A percentile compares a stretch with the other conserved stretches of the same genome.
Conservation (phyloP, 306 rosid species). For the Cucurbita pepo region DNA sequence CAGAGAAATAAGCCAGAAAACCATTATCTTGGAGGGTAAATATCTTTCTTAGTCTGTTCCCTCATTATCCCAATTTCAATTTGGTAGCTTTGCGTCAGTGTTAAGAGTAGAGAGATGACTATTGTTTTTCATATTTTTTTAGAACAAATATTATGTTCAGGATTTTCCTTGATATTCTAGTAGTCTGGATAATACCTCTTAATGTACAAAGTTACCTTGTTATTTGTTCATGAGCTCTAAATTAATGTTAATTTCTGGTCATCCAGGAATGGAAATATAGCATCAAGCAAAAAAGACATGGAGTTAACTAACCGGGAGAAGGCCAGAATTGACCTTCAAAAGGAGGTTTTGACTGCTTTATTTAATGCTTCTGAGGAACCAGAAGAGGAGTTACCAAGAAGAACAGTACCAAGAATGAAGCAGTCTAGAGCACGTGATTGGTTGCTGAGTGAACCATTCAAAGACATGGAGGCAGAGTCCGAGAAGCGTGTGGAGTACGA, state of each 20-base stretch:
- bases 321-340: slow-evolving; percentile 31
- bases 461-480: slow-evolving; percentile 22
- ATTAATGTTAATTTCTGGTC: slow-evolving; percentile 13
- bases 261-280: slow-evolving; percentile 15
- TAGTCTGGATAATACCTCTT: not conserved
- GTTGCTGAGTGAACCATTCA: slow-evolving; percentile 36
- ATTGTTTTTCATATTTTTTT: not conserved
- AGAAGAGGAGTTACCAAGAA: slow-evolving; percentile 21
- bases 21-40: slow-evolving; percentile 27
- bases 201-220: not conserved
- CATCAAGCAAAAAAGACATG: slow-evolving; percentile 13
- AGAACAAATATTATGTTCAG: not conserved
- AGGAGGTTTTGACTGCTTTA: slow-evolving; percentile 43
- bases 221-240: not conserved
- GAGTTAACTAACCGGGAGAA: slow-evolving; percentile 18
- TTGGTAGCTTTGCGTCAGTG: not conserved
- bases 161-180: not conserved
- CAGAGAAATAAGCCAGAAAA: slow-evolving; percentile 20
- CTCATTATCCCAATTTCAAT: not conserved
- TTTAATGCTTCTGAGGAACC: slow-evolving; percentile 26
- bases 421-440: slow-evolving; percentile 20
- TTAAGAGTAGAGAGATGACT: not conserved
- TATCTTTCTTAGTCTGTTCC: not conserved
- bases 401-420: slow-evolving; percentile 15
- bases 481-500: slow-evolving; percentile 16